Conservation (phyloP, 2,329 filamentous ascomycete species). For the Pseudopithomyces chartarum region DNA sequence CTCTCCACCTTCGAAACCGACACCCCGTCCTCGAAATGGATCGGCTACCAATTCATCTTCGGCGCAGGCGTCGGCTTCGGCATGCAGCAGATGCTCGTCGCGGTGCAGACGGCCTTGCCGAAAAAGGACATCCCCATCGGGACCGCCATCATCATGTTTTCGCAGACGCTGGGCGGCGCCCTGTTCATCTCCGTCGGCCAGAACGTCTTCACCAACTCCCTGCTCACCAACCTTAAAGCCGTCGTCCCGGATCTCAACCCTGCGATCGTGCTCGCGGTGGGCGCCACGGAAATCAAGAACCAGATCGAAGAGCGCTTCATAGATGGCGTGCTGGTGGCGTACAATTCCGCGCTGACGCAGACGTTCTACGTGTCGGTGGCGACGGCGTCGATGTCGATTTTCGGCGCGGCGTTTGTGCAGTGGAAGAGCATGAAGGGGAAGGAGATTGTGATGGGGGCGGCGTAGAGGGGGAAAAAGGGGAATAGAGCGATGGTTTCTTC, state of each 20-base stretch:
- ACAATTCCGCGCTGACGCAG: slow-evolving; percentile 64
- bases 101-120: slow-evolving; percentile 52
- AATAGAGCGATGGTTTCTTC: no score
- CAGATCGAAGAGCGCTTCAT: slow-evolving; percentile 58
- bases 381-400: slow-evolving; percentile 57
- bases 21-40: slow-evolving; percentile 45
- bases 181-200: slow-evolving; percentile 56
- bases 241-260: slow-evolving; percentile 50
- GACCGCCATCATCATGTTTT: slow-evolving; percentile 55
- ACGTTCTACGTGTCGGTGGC: slow-evolving; percentile 66
- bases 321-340: slow-evolving; percentile 62
- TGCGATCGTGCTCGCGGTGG: slow-evolving; percentile 49
- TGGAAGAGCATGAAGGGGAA: slow-evolving; percentile 71
- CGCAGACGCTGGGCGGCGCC: slow-evolving; percentile 54
- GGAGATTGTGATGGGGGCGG: slow-evolving; percentile 47
- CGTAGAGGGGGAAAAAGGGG: no score
- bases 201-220: slow-evolving; percentile 57
- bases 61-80: slow-evolving; percentile 53
- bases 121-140: slow-evolving; percentile 52
- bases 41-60: slow-evolving; percentile 48
- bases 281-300: slow-evolving; percentile 64
- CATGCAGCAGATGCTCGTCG: slow-evolving; percentile 55
- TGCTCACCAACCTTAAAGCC: slow-evolving; percentile 48
- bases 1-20: slow-evolving; percentile 50
- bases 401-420: slow-evolving; percentile 63